Conservation (phyloP, 2,329 filamentous ascomycete species). For the Lecanicillium sp. region DNA sequence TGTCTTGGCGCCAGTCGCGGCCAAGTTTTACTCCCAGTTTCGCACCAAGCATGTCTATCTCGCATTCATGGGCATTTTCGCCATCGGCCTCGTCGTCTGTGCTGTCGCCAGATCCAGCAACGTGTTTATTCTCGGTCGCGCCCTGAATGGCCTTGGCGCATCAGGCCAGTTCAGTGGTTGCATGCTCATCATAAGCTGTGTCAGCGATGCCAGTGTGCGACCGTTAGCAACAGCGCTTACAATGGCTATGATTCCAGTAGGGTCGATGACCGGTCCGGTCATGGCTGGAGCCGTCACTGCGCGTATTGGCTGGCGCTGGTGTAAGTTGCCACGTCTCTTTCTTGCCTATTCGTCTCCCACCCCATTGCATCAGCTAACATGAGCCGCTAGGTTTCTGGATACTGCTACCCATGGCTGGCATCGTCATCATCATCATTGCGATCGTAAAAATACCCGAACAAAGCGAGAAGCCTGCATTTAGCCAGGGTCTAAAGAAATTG, state of each 20-base stretch:
- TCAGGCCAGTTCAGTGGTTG: constrained; percentile 11
- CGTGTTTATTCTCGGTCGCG: constrained; percentile 10
- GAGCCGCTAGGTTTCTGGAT: constrained; percentile 10
- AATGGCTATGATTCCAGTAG: constrained; percentile 9
- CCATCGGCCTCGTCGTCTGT: constrained; percentile 6
- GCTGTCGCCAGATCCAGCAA: constrained; percentile 1
- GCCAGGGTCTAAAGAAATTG: background rate
- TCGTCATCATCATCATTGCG: background rate
- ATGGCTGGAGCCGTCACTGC: constrained; percentile 12
- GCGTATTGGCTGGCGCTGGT: constrained; percentile 12
- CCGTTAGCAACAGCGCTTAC: constrained; percentile 1
- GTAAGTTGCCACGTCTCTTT: constrained; percentile 1
- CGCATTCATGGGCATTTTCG: constrained; percentile 9
- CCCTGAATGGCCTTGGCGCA: constrained; percentile 5
- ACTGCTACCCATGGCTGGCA: constrained; percentile 3
- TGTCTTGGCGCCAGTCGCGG: constrained; percentile 5
- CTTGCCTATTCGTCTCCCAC: background rate
- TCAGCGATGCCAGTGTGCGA: background rate
- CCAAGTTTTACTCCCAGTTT: constrained; percentile 7
- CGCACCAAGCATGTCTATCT: constrained; percentile 12
- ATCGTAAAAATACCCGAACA: background rate
- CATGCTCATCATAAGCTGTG: constrained; percentile 6
- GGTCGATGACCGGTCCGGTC: constrained; percentile 12
- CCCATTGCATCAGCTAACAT: background rate
- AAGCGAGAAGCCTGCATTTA: background rate